Evolutionary conservation across 169 alveolate species (phyloP), one percentile per base, ranked within the genome.

Genomic region (Plasmodium knowlesi): DNA sequence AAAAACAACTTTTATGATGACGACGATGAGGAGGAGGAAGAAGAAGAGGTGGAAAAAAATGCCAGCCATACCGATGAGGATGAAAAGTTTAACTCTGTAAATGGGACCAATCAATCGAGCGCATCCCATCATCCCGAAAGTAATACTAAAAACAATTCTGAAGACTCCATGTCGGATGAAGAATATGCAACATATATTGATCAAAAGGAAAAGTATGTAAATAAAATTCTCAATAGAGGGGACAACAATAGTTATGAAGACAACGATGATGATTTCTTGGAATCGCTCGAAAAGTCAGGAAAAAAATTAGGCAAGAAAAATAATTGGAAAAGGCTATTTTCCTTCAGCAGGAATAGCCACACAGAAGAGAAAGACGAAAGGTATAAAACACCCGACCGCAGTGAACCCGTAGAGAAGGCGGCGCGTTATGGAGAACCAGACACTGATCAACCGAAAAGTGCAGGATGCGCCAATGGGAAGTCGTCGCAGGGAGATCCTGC

Each of bases 171-270:
- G 54, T 89, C 94, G 5, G 92, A 83, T 37, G 92, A 83, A 12
- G 90, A 89, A 57, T 78, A 78, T 67, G 89, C 82, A 41, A 73
- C 30, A 12, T 79, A 89, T 39, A 89, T 46, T 39, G 89, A 89
- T 43, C 32, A 80, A 39, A 79, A 89, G 71, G 67, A 89, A 79
- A 89, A 73, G 43, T 79, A 57, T 78, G 46, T 79, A 41, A 89
- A 89, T 53, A 78, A 79, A 28, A 54, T 79, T 89, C 39, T 89
- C 30, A 89, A 89, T 34, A 22, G 43, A 76, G 82, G 82, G 8
- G 50, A 79, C 19, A 41, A 5, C 43, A 79, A 57, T 12, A 41
- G 73, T 70, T 74, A 85, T 61, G 41, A 74, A 12, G 86, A 73
- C 67, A 46, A 28, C 67, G 32, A 28, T 16, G 84, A 30, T 41